Base-by-base conservation (phyloP, 1,284 basidiomycete species). In the Waitea zeae region DNA sequence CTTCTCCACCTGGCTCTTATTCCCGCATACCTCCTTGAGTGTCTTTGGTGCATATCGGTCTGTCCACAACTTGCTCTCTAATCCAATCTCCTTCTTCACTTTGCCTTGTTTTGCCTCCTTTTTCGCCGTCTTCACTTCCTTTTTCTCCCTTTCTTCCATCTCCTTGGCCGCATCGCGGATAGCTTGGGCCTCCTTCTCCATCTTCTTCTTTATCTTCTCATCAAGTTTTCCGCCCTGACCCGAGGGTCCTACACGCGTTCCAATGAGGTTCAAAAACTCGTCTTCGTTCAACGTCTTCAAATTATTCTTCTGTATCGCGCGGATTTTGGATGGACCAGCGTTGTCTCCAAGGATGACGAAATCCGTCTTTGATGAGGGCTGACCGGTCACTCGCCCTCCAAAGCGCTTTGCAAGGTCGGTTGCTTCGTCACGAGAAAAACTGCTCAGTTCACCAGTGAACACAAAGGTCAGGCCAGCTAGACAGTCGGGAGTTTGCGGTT, bases 11-110 rank as follows among this genome's bases (percentile, higher is more conserved):
- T 77, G 67, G 0, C 70, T 65, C 56, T 96, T 96, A 61, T 98
- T 98, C 3, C 95, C 95, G 41, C 92, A 96, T 15, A 98, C 70
- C 42, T 98, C 92, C 47, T 86, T 93, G 38, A 92, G 44, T 11
- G 64, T 67, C 43, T 75, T 70, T 0, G 95, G 93, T 0, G 93
- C 92, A 50, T 99, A 99, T 20, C 90, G 81, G 22, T 79, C 81
- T 18, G 95, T 97, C 95, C 95, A 98, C 1, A 98, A 64, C 50
- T 90, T 84, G 4, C 66, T 65, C 1, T 56, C 57, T 33, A 64
- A 61, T 46, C 63, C 58, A 2, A 56, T 37, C 3, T 41, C 35
- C 42, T 60, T 66, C 18, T 42, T 37, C 15, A 12, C 15, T 34
- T 41, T 44, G 14, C 27, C 40, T 22, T 44, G 42, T 13, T 43